Conservation (phyloP, 2,329 filamentous ascomycete species). For the Plenodomus tracheiphilus region DNA sequence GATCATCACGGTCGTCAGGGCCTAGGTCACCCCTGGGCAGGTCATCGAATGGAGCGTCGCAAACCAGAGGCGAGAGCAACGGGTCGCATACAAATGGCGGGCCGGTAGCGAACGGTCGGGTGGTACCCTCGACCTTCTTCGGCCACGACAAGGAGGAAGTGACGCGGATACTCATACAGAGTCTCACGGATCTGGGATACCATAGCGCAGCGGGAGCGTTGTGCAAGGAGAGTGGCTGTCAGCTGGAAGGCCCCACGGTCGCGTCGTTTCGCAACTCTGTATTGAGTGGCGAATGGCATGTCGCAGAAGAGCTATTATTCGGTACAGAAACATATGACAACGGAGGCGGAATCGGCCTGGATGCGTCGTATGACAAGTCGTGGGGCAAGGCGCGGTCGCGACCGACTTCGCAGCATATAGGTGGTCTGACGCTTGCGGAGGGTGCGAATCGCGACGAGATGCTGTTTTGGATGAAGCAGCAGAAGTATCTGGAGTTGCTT, state of each 20-base stretch:
- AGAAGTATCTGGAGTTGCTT: slow-evolving; percentile 91
- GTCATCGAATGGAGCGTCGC: slow-evolving; percentile 47
- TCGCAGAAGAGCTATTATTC: slow-evolving; percentile 81
- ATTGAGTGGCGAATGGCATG: slow-evolving; percentile 76
- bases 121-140: slow-evolving; percentile 61
- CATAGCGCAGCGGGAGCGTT: slow-evolving; percentile 73
- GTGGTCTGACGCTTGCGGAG: slow-evolving; percentile 72
- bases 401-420: slow-evolving; percentile 40
- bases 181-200: slow-evolving; percentile 87
- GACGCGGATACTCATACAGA: slow-evolving; percentile 88
- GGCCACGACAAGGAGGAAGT: slow-evolving; percentile 93
- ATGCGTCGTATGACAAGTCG: slow-evolving; percentile 38
- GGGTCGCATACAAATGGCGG: slow-evolving; percentile 50
- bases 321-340: slow-evolving; percentile 53
- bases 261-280: slow-evolving; percentile 84
- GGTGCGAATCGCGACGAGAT: slow-evolving; percentile 77
- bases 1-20: slow-evolving; percentile 43
- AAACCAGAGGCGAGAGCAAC: slow-evolving; percentile 46
- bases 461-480: slow-evolving; percentile 85
- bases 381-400: slow-evolving; percentile 34
- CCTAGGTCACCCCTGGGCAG: slow-evolving; percentile 39
- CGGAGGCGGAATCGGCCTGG: slow-evolving; percentile 47
- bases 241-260: slow-evolving; percentile 83
- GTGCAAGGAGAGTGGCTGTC: slow-evolving; percentile 79
- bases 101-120: slow-evolving; percentile 35